A percentile compares a stretch with the other conserved stretches of the same genome.
Evolutionary conservation across 2,329 filamentous ascomycete genomes (phyloP).

Genomic region (Colletotrichum melonis): DNA sequence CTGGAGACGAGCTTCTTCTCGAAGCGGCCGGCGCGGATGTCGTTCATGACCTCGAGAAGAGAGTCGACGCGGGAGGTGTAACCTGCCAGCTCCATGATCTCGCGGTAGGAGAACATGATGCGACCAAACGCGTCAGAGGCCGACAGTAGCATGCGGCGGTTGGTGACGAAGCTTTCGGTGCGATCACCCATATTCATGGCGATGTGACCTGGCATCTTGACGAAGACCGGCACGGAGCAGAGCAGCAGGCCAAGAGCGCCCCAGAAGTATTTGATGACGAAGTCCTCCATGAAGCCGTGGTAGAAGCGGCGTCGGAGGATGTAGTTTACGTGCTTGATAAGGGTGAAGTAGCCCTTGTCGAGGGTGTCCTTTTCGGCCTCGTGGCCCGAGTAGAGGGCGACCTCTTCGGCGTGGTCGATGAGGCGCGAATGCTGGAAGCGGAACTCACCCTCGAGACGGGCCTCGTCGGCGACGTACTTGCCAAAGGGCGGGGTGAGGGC

Average conservation of each 20-base stretch:
- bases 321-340: slow-evolving; percentile 99
- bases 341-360: slow-evolving; percentile 98
- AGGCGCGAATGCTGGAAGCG: slow-evolving; percentile 93
- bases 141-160: slow-evolving; percentile 88
- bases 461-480: slow-evolving; percentile 97
- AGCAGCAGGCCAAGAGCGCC: slow-evolving; percentile 90
- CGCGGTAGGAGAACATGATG: slow-evolving; percentile 98
- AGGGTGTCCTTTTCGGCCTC: slow-evolving; percentile 95
- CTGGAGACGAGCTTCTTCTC: slow-evolving; percentile 97
- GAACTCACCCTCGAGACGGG: slow-evolving; percentile 94
- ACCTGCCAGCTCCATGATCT: slow-evolving; percentile 94
- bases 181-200: slow-evolving; percentile 76
- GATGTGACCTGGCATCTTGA: slow-evolving; percentile 83
- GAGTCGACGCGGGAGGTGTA: slow-evolving; percentile 94
- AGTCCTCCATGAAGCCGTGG: slow-evolving; percentile 99
- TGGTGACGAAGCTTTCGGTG: slow-evolving; percentile 88
- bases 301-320: slow-evolving; percentile 92
- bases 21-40: slow-evolving; percentile 89
- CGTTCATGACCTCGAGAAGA: slow-evolving; percentile 92
- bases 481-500: slow-evolving; percentile 95
- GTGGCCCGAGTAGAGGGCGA: slow-evolving; percentile 91
- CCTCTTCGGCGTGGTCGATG: slow-evolving; percentile 96
- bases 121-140: slow-evolving; percentile 96
- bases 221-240: slow-evolving; percentile 95
- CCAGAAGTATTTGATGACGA: slow-evolving; percentile 99